Evolutionary conservation across 495 filamentous ascomycete species (phyloP).

Genomic region (Lasiosphaeriaceae sp.): DNA sequence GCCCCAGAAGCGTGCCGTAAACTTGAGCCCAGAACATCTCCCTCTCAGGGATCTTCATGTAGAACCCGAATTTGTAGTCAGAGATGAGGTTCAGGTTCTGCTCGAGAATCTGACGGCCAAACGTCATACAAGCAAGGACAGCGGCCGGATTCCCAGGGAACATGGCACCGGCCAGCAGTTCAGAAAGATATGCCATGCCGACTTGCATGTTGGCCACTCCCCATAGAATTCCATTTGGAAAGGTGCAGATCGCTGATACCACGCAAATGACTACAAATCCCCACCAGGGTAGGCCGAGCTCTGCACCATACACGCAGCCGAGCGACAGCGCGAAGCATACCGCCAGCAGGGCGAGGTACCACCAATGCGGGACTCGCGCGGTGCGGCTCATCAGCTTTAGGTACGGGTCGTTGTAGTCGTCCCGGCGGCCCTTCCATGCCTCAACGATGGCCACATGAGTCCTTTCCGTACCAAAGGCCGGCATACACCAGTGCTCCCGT

Average conservation of each 20-base stretch:
- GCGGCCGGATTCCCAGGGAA: constrained; percentile 24
- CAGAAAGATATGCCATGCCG: constrained; percentile 21
- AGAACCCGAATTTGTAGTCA: constrained; percentile 31
- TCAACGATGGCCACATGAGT: constrained; percentile 4
- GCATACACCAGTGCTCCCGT: constrained; percentile 12
- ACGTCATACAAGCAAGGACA: constrained; percentile 25
- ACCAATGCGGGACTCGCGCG: constrained; percentile 42
- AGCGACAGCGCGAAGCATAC: constrained; percentile 43
- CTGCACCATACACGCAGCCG: constrained; percentile 38
- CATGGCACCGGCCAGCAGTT: constrained; percentile 26
- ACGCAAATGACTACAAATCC: constrained; percentile 44
- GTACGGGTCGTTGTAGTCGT: constrained; percentile 16
- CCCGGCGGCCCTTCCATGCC: constrained; percentile 6
- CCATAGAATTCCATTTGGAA: constrained; percentile 24
- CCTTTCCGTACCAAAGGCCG: constrained; percentile 10
- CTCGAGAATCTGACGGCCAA: constrained; percentile 24
- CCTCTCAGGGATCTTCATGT: constrained; percentile 43
- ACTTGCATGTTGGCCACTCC: constrained; percentile 26
- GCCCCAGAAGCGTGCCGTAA: constrained; percentile 33
- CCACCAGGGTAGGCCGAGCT: constrained; percentile 51
- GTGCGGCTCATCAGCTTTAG: constrained; percentile 14
- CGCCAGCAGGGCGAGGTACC: constrained; percentile 45
- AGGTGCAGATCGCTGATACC: constrained; percentile 20
- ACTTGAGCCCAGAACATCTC: constrained; percentile 35
- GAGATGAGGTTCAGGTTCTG: constrained; percentile 27